Evolutionary conservation across 306 rosid species (phyloP), one percentile per base, ranked within the genome.

Genomic region (Cucumis melo): DNA sequence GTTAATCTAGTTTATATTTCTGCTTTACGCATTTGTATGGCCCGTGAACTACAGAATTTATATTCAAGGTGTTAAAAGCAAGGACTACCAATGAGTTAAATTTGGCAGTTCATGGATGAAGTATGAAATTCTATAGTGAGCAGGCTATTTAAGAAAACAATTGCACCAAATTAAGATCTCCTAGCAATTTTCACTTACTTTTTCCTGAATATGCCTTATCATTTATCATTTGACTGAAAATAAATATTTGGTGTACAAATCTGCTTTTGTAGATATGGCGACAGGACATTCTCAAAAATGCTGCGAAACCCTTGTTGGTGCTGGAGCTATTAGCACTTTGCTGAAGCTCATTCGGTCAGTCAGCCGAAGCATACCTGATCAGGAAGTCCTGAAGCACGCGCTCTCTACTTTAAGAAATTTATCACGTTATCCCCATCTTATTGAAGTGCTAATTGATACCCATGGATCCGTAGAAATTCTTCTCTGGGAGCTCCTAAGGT

Each of bases 291-390:
- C 98, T 77, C 88, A 87, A 82, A 91, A 84, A 85, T 93, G 97
- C 64, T 91, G 97, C 80, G 97, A 93, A 83, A 91, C 85, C 83
- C 96, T 93, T 32, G 98, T 90, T 63, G 87, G 83, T 29, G 97
- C 90, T 7, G 93, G 98, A 78, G 97, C 97, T 13, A 86, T 93
- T 29, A 71, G 76, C 64, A 91, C 87, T 55, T 80, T 93, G 82
- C 80, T 93, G 80, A 81, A 76, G 88, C 96, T 93, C 50, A 90
- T 88, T 84, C 75, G 80, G 58, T 88, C 97, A 8, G 87, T 89
- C 32, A 91, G 96, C 85, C 81, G 98, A 81, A 93, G 98, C 77
- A 90, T 90, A 71, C 98, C 98, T 11, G 97, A 93, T 80, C 96
- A 93, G 80, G 96, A 85, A 59, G 87, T 89, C 76, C 67, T 82